Percentiles rank a stretch among this genome's conserved stretches.
phyloP scores from a whole-genome alignment of 805 yeast species.

The Ogataea minuta region DNA sequence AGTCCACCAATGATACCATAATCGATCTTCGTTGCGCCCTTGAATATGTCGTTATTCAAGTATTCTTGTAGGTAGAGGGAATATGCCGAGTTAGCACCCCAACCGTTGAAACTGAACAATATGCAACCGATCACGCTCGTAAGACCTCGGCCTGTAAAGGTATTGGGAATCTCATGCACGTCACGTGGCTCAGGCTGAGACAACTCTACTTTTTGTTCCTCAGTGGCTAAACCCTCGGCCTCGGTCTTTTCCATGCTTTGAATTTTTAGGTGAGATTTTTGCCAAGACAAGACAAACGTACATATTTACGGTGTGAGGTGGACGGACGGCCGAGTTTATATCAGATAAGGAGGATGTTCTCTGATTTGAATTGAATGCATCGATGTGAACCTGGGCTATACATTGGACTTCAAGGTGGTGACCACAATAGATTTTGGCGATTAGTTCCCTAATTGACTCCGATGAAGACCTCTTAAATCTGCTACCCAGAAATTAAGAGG shows the following conservation, averaged over 20 bases:
- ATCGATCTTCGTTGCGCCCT: constrained; percentile 55
- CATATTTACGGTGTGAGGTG: too few relatives aligned
- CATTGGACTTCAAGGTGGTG: too few relatives aligned
- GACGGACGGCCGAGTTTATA: too few relatives aligned
- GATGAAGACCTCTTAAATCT: too few relatives aligned
- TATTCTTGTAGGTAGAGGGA: constrained; percentile 63
- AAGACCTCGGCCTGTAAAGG: constrained; percentile 69
- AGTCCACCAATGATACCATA: constrained; percentile 70
- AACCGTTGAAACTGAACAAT: constrained; percentile 54
- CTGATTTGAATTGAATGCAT: too few relatives aligned
- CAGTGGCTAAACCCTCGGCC: background rate
- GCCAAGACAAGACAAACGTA: too few relatives aligned
- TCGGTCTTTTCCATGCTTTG: background rate
- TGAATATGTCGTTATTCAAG: constrained; percentile 46
- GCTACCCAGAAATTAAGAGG: too few relatives aligned
- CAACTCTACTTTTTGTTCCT: background rate
- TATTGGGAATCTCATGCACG: constrained; percentile 46
- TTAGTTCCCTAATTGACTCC: too few relatives aligned
- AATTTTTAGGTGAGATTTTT: too few relatives aligned
- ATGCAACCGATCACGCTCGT: constrained; percentile 43
- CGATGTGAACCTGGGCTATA: too few relatives aligned
- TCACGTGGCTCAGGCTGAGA: background rate
- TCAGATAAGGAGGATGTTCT: too few relatives aligned
- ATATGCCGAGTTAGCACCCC: constrained; percentile 74
- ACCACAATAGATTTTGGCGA: too few relatives aligned